Percentiles rank a stretch among this genome's conserved stretches.
Evolutionary conservation across 1,284 basidiomycete genomes (phyloP).

Genomic region (Polyporus tsugae): DNA sequence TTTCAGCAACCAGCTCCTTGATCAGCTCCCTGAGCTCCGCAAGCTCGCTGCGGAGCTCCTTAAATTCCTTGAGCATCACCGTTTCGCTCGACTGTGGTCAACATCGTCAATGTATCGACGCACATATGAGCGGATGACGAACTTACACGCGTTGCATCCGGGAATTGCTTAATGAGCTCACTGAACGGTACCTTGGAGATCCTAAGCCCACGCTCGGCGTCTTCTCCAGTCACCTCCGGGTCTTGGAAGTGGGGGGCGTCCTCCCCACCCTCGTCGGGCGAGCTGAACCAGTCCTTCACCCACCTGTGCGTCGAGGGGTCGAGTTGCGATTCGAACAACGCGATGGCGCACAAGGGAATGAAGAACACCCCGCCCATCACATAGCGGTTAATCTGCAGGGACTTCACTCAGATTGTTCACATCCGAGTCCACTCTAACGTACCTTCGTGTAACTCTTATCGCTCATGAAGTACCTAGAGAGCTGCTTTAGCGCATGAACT

Average conservation of each 20-base stretch:
- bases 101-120: slow-evolving; percentile 18
- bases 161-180: slow-evolving; percentile 81
- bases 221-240: slow-evolving; percentile 68
- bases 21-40: slow-evolving; percentile 62
- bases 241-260: slow-evolving; percentile 64
- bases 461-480: slow-evolving; percentile 56
- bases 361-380: slow-evolving; percentile 86
- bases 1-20: slow-evolving; percentile 39
- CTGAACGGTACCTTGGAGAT: slow-evolving; percentile 83
- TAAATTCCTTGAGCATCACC: slow-evolving; percentile 72
- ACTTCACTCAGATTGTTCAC: neutral
- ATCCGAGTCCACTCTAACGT: slow-evolving; percentile 14
- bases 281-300: slow-evolving; percentile 73
- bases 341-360: slow-evolving; percentile 78
- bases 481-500: neutral
- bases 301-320: slow-evolving; percentile 61
- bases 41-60: slow-evolving; percentile 64
- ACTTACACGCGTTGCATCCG: slow-evolving; percentile 75
- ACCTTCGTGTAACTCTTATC: slow-evolving; percentile 65
- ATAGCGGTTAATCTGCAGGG: slow-evolving; percentile 70
- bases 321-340: slow-evolving; percentile 77
- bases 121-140: slow-evolving; percentile 17
- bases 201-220: slow-evolving; percentile 60
- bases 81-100: slow-evolving; percentile 72
- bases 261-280: slow-evolving; percentile 71